Percentiles rank a stretch among this genome's conserved stretches.
These are phyloP conservation scores for Colletotrichum filicis DNA, from an alignment of 2,329 filamentous ascomycete genomes.

Conservation along the genomic window DNA sequence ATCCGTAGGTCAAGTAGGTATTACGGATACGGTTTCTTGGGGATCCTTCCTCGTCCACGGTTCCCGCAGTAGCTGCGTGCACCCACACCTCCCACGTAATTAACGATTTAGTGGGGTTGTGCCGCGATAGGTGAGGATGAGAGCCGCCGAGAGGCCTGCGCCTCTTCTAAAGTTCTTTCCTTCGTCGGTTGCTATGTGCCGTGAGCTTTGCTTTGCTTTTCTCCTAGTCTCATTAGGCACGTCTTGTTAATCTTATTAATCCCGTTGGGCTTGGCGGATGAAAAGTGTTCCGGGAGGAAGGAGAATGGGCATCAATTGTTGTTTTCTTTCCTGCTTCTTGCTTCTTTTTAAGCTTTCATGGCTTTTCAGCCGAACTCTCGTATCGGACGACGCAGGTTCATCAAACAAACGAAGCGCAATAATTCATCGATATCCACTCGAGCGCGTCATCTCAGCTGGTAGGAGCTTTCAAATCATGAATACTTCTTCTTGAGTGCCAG, in stretches of 20 bases:
- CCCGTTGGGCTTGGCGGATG: no score
- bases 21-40: background rate
- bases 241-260: background rate
- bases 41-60: slow-evolving; percentile 12
- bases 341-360: background rate
- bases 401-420: background rate
- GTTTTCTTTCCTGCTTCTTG: background rate
- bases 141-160: slow-evolving; percentile 29
- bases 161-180: slow-evolving; percentile 10
- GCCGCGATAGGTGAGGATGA: slow-evolving; percentile 6
- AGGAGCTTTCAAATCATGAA: background rate
- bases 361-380: background rate
- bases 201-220: background rate
- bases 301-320: background rate
- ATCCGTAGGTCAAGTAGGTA: slow-evolving; percentile 4
- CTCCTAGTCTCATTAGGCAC: background rate
- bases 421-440: background rate
- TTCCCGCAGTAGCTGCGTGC: slow-evolving; percentile 11
- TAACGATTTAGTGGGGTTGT: slow-evolving; percentile 25
- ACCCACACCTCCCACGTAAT: slow-evolving; percentile 32
- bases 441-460: background rate
- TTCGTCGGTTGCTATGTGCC: background rate
- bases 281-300: background rate
- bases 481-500: background rate
- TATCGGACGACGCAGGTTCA: background rate